Evolutionary conservation across 1,284 basidiomycete species (phyloP).

Genomic region (Cutaneotrichosporon arboriforme): DNA sequence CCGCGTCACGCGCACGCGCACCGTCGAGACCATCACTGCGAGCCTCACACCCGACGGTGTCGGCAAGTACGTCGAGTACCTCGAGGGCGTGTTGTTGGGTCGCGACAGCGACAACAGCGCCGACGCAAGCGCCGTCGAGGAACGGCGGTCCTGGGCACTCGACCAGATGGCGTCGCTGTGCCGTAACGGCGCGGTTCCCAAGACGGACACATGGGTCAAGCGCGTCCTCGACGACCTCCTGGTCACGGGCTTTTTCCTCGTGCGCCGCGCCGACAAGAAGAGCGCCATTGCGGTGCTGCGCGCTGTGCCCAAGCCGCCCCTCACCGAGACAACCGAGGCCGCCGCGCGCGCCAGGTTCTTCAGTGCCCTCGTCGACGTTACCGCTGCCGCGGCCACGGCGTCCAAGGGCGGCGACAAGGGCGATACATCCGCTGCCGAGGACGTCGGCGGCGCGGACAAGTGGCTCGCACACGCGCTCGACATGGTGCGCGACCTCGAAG

Average conservation of each 20-base stretch:
- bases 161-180: conserved; percentile 78
- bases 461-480: conserved; percentile 71
- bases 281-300: conserved; percentile 57
- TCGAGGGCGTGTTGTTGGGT: conserved; percentile 56
- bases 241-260: conserved; percentile 72
- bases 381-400: conserved; percentile 49
- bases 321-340: conserved; percentile 65
- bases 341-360: conserved; percentile 16
- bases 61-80: conserved; percentile 66
- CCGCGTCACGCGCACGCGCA: conserved; percentile 86
- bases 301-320: conserved; percentile 59
- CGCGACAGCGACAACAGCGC: conserved; percentile 50
- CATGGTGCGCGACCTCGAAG: conserved; percentile 57
- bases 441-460: conserved; percentile 63
- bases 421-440: conserved; percentile 56
- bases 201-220: conserved; percentile 70
- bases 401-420: conserved; percentile 36
- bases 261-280: conserved; percentile 68
- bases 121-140: conserved; percentile 30
- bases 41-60: conserved; percentile 72
- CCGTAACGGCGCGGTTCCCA: conserved; percentile 73
- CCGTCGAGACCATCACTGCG: conserved; percentile 76
- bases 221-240: conserved; percentile 73
- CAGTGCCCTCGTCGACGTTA: conserved; percentile 54
- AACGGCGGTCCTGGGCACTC: conserved; percentile 61